Base-by-base conservation (phyloP, 495 filamentous ascomycete genomes). In the Podospora pseudopauciseta region DNA sequence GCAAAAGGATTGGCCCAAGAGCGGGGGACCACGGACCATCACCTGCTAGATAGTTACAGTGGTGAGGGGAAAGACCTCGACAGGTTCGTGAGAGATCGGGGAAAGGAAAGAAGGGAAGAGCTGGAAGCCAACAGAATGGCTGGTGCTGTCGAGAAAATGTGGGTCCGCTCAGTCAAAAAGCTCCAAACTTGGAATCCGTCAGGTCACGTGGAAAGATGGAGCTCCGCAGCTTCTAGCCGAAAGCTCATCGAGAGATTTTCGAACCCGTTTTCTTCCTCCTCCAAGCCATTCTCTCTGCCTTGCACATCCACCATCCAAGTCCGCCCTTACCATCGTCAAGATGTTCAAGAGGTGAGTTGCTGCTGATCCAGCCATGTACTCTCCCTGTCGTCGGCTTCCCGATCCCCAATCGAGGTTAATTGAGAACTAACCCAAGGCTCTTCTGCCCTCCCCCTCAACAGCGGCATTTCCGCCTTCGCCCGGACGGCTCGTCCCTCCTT, bases 261-360 rank as follows among this genome's bases (percentile, higher is more conserved):
- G 74, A 74, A 75, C 74, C 75, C 74, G 73, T 76, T 77, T 71
- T 74, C 73, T 75, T 76, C 71, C 73, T 72, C 72, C 70, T 68
- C 68, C 69, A 72, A 81, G 20, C 76, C 77, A 34, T 65, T 26
- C 78, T 75, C 73, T 76, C 75, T 23, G 71, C 74, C 71, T 67
- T 70, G 68, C 66, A 72, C 73, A 74, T 71, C 72, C 73, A 72
- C 79, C 74, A 78, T 80, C 76, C 68, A 73, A 77, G 78, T 77
- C 77, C 81, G 80, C 80, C 77, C 78, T 77, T 78, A 64, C 80
- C 82, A 84, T 84, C 82, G 76, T 83, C 87, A 92, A 81, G 84
- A 94, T 94, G 91, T 91, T 92, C 86, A 92, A 92, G 90, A 93
- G 91, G 91, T 94, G 82, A 82, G 89, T 83, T 66, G 60, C 49